Evolutionary conservation across 768 basidiomycete genomes (phyloP).

Genomic region (Russula olivacea): DNA sequence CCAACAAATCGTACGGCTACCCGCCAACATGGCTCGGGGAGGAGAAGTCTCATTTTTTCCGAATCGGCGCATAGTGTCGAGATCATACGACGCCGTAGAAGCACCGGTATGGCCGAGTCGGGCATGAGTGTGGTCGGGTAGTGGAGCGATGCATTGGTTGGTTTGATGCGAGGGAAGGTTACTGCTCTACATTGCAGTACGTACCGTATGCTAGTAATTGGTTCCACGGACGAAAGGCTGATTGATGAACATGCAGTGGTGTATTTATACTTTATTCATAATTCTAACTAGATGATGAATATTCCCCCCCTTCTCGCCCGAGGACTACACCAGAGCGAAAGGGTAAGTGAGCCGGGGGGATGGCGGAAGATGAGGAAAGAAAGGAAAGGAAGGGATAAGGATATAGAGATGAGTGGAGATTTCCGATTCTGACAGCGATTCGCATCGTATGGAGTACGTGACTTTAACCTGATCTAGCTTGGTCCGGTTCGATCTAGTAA

Average conservation of each 20-base stretch:
- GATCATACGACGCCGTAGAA: conserved; percentile 22
- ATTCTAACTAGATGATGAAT: neutral
- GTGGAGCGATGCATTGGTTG: neutral
- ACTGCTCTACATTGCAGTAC: neutral
- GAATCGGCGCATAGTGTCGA: conserved; percentile 29
- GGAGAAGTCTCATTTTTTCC: conserved; percentile 21
- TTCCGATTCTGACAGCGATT: conserved; percentile 24
- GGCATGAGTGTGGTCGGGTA: conserved; percentile 15
- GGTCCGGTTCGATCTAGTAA: conserved; percentile 6
- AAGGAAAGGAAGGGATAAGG: conserved; percentile 5
- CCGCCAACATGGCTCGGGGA: conserved; percentile 17
- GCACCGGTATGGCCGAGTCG: conserved; percentile 20
- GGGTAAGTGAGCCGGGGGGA: neutral
- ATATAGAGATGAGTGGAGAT: conserved; percentile 18
- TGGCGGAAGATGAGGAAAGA: conserved; percentile 13
- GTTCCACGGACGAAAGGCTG: neutral
- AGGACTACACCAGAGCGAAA: neutral
- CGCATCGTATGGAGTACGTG: conserved; percentile 20
- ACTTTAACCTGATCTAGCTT: conserved; percentile 22
- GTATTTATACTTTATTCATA: conserved; percentile 11
- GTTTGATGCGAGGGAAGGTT: conserved; percentile 10
- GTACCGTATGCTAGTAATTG: neutral
- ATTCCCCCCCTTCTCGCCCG: neutral
- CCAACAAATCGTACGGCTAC: conserved; percentile 1
- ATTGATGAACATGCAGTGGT: neutral